Conservation (phyloP, 331 rosid species). For the Acacia pycnantha region DNA sequence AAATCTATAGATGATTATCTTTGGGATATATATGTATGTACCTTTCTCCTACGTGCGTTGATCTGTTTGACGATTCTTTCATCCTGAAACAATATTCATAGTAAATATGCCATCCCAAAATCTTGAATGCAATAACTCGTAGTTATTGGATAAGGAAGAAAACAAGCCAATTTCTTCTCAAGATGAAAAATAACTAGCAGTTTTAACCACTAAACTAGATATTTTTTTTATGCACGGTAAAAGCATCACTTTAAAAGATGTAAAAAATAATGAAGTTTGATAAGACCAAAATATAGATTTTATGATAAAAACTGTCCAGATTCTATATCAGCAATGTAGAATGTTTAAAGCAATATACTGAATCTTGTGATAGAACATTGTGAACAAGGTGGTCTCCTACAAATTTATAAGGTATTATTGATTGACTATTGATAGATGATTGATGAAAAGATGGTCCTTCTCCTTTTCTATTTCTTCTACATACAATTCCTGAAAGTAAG, state of each 20-base stretch:
- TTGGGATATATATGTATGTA: conserved; percentile 3
- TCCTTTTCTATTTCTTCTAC: background rate
- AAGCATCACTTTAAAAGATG: background rate
- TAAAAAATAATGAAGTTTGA: background rate
- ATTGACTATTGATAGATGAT: background rate
- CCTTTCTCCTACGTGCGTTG: conserved; percentile 53
- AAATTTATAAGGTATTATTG: background rate
- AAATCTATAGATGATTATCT: too few species aligned
- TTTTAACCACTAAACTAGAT: background rate
- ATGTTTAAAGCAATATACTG: background rate
- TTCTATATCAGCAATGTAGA: background rate
- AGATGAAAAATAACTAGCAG: background rate
- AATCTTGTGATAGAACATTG: background rate
- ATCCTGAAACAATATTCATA: conserved; percentile 43
- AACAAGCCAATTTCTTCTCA: background rate
- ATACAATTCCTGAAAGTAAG: background rate
- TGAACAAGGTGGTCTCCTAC: background rate
- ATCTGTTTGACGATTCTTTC: conserved; percentile 46
- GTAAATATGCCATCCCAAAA: background rate
- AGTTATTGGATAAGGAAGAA: background rate
- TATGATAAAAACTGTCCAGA: background rate
- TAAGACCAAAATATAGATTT: background rate
- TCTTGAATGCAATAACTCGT: background rate
- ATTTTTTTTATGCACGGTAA: background rate
- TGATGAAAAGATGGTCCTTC: background rate